Conservation (phyloP, 139 green algal species). For the Coccomyxa sp. region DNA sequence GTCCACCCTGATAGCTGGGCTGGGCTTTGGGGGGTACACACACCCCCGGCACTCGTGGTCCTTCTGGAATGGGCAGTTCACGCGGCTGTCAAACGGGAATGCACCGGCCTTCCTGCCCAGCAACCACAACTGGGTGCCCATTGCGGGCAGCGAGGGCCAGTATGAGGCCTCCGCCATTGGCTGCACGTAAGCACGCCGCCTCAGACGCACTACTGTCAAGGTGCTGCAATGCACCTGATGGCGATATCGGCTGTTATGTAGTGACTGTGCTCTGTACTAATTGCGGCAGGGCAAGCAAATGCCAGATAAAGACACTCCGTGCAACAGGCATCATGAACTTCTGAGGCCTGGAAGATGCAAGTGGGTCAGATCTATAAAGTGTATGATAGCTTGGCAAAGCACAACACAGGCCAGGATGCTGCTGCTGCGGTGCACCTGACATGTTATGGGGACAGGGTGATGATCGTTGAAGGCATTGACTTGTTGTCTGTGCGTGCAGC, state of each 20-base stretch:
- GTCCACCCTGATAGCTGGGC: constrained; percentile 53
- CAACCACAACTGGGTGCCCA: constrained; percentile 37
- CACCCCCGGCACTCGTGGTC: constrained; percentile 19
- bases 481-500: constrained; percentile 15
- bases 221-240: not conserved
- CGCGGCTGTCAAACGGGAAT: constrained; percentile 28
- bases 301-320: too few species aligned
- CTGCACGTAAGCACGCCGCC: constrained; percentile 45
- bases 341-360: too few species aligned
- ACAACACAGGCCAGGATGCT: not conserved
- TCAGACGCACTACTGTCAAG: not conserved
- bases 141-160: constrained; percentile 45
- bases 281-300: not conserved
- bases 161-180: constrained; percentile 64
- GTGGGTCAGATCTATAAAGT: too few species aligned
- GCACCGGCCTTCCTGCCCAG: not conserved
- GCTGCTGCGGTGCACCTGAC: not conserved
- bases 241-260: not conserved
- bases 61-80: constrained; percentile 47
- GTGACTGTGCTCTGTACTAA: not conserved
- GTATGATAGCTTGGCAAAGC: not conserved
- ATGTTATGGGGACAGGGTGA: not conserved
- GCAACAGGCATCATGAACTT: too few species aligned
- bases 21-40: constrained; percentile 72
- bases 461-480: not conserved